Conservation (phyloP, 2,329 filamentous ascomycete species). For the Cercospora zeae-maydis region DNA sequence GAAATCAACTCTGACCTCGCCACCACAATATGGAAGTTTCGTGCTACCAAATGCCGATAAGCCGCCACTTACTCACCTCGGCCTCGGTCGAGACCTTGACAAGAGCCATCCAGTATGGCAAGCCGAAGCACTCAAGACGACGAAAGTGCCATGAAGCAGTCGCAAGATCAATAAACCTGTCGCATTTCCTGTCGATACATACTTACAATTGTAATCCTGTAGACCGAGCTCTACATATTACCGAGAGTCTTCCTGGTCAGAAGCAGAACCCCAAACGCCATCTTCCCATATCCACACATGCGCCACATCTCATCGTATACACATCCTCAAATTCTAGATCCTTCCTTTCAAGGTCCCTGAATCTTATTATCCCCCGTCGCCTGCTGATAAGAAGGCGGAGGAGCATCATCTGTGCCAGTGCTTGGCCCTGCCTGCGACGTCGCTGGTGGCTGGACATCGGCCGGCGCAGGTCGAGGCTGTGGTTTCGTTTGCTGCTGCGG, state of each 20-base stretch:
- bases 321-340: neutral
- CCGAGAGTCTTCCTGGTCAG: neutral
- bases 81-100: too few relatives aligned
- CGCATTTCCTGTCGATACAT: slow-evolving; percentile 6
- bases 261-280: neutral
- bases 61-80: too few relatives aligned
- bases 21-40: too few relatives aligned
- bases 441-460: slow-evolving; percentile 33
- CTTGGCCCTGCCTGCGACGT: slow-evolving; percentile 44
- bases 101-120: too few relatives aligned
- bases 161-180: neutral
- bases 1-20: too few relatives aligned
- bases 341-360: slow-evolving; percentile 52
- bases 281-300: neutral
- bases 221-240: neutral
- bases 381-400: slow-evolving; percentile 84
- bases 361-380: slow-evolving; percentile 82
- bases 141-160: too few relatives aligned
- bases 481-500: slow-evolving; percentile 24
- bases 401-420: slow-evolving; percentile 37
- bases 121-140: too few relatives aligned
- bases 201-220: slow-evolving; percentile 3
- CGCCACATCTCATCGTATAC: slow-evolving; percentile 1
- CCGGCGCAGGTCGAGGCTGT: slow-evolving; percentile 37
- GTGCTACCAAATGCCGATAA: too few relatives aligned